Conservation (phyloP, 2,329 filamentous ascomycete species). For the Fusarium ramigenum region DNA sequence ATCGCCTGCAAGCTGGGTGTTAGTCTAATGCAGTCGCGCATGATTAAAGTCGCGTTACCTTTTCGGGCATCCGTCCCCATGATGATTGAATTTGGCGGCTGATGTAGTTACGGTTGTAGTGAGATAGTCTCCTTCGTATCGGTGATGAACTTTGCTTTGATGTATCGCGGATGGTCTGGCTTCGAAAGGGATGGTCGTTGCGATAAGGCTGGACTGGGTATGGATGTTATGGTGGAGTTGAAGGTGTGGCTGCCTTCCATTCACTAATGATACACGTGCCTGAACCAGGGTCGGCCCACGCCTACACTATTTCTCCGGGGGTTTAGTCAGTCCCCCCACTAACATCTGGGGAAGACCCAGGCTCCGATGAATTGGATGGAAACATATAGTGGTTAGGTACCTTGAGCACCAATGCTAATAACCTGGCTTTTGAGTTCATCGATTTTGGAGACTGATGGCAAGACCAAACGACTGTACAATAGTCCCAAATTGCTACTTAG, state of each 20-base stretch:
- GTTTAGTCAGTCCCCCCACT: neutral
- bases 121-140: neutral
- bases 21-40: constrained; percentile 28
- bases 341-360: constrained; percentile 16
- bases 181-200: constrained; percentile 15
- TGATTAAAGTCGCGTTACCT: constrained; percentile 39
- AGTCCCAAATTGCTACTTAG: neutral
- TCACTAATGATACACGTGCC: constrained; percentile 36
- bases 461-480: neutral
- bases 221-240: constrained; percentile 33
- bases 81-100: neutral
- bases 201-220: constrained; percentile 20
- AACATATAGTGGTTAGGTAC: neutral
- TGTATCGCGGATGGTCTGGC: constrained; percentile 3
- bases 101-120: neutral
- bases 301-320: constrained; percentile 35
- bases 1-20: constrained; percentile 52
- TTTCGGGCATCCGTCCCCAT: constrained; percentile 44
- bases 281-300: constrained; percentile 17
- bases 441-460: neutral
- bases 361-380: neutral
- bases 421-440: neutral
- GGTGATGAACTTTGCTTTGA: neutral
- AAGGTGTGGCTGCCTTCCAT: constrained; percentile 12
- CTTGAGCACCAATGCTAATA: neutral